These are phyloP conservation scores for Juglanconis juglandina DNA, from an alignment of 2,329 filamentous ascomycete genomes.

Conservation along the genomic window DNA sequence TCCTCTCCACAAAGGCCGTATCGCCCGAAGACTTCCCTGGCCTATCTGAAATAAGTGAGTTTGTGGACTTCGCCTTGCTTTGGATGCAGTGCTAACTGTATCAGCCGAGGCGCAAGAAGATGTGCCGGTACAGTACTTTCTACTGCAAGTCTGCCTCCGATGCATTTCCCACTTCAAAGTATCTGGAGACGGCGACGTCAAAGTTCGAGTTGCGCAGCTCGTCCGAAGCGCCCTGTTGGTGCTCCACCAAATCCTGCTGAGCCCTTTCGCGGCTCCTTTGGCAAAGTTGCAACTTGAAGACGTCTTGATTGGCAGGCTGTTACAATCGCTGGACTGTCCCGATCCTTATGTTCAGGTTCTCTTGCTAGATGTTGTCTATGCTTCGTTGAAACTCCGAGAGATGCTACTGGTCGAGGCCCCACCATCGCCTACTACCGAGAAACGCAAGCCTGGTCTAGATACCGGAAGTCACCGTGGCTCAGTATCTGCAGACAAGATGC, in stretches of 20 bases:
- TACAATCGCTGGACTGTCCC: constrained; percentile 54
- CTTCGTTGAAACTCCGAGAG: constrained; percentile 65
- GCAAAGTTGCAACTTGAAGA: constrained; percentile 66
- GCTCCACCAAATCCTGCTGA: constrained; percentile 66
- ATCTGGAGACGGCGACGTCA: constrained; percentile 32
- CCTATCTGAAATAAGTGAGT: constrained; percentile 51
- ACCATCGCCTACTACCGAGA: constrained; percentile 45
- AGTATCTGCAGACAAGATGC: constrained; percentile 29
- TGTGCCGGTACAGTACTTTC: constrained; percentile 63
- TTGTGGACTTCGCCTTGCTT: not conserved
- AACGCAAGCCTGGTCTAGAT: constrained; percentile 41
- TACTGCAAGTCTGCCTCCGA: constrained; percentile 62
- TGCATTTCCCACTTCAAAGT: constrained; percentile 51
- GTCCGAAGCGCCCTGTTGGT: constrained; percentile 69
- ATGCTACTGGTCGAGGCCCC: constrained; percentile 37
- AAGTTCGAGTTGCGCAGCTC: constrained; percentile 59
- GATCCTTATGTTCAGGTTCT: constrained; percentile 73
- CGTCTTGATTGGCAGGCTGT: constrained; percentile 65
- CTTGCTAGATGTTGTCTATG: constrained; percentile 74
- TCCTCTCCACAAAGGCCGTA: constrained; percentile 62
- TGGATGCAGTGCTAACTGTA: constrained; percentile 21
- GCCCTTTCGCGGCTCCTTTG: constrained; percentile 57
- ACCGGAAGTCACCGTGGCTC: constrained; percentile 38
- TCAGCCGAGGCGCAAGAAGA: constrained; percentile 53
- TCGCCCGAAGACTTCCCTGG: constrained; percentile 43